A percentile compares a stretch with the other conserved stretches of the same genome.
These are phyloP conservation scores for Lactarius sp. DNA, from an alignment of 768 basidiomycete species.

Conservation along the genomic window DNA sequence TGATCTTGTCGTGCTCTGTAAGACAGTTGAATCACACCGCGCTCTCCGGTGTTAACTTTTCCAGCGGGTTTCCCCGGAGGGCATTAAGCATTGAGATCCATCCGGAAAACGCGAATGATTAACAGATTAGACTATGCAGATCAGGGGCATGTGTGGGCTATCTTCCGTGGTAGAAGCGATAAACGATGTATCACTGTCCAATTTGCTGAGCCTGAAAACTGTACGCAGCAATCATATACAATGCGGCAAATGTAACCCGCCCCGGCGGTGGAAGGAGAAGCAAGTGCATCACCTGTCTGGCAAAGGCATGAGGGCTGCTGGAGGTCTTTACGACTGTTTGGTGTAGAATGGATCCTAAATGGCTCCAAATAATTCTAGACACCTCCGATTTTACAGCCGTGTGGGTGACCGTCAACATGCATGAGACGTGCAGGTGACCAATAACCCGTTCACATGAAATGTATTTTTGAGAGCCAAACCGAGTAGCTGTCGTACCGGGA, in stretches of 20 bases:
- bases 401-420: neutral
- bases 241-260: neutral
- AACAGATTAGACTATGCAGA: no score
- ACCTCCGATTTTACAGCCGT: neutral
- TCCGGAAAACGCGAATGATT: no score
- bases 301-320: neutral
- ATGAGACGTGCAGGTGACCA: no score
- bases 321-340: neutral
- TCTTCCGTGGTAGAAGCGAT: neutral
- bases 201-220: neutral
- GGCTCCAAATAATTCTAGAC: neutral
- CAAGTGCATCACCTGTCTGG: neutral
- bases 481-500: neutral
- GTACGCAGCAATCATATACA: neutral
- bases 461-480: neutral
- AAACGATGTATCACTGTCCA: neutral
- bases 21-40: no score
- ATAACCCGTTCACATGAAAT: no score
- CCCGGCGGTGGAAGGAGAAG: no score
- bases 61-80: no score
- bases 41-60: no score
- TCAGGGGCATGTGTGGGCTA: neutral
- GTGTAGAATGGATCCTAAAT: neutral
- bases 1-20: no score
- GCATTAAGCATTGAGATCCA: no score